Percentiles rank a stretch among this genome's conserved stretches.
These are phyloP conservation scores for Tetraselmis striata DNA, from an alignment of 139 green algal species.

Conservation along the genomic window DNA sequence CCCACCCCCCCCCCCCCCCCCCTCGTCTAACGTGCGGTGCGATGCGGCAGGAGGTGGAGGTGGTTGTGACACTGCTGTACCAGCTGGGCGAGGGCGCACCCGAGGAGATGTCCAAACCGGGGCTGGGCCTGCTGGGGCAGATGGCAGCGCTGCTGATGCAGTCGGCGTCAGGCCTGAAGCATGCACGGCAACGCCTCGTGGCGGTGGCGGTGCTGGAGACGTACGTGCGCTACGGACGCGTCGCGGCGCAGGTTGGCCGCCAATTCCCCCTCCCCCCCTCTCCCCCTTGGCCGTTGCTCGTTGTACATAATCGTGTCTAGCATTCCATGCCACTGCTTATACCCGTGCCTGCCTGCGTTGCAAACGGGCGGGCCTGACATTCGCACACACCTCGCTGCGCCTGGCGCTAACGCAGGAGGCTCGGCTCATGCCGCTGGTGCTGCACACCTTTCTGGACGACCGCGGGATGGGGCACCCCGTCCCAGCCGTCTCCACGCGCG, in stretches of 20 bases:
- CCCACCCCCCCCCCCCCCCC: too few relatives aligned
- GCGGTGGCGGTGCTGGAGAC: slow-evolving; percentile 65
- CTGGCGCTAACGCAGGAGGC: slow-evolving; percentile 30
- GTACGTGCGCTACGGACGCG: slow-evolving; percentile 39
- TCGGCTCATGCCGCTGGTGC: slow-evolving; percentile 10
- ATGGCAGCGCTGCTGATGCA: slow-evolving; percentile 47
- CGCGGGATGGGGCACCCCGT: slow-evolving; percentile 23
- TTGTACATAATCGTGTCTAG: too few relatives aligned
- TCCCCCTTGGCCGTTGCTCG: too few relatives aligned
- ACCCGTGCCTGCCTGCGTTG: neutral
- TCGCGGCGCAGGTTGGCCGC: neutral
- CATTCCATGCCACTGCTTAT: too few relatives aligned
- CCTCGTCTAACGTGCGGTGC: too few relatives aligned
- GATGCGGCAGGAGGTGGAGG: slow-evolving; percentile 70
- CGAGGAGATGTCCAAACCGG: slow-evolving; percentile 54
- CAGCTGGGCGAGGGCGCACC: slow-evolving; percentile 74
- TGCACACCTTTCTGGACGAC: slow-evolving; percentile 19
- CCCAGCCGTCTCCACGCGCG: slow-evolving; percentile 30
- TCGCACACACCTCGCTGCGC: too few relatives aligned
- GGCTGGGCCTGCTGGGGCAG: slow-evolving; percentile 42
- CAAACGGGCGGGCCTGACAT: too few relatives aligned
- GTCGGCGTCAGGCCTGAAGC: slow-evolving; percentile 31
- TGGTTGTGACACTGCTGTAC: slow-evolving; percentile 69
- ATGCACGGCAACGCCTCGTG: slow-evolving; percentile 59
- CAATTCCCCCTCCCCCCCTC: too few relatives aligned